Percentiles rank a stretch among this genome's conserved stretches.
These are phyloP conservation scores for Ceratocystis variospora DNA, from an alignment of 2,329 filamentous ascomycete species.

Conservation along the genomic window DNA sequence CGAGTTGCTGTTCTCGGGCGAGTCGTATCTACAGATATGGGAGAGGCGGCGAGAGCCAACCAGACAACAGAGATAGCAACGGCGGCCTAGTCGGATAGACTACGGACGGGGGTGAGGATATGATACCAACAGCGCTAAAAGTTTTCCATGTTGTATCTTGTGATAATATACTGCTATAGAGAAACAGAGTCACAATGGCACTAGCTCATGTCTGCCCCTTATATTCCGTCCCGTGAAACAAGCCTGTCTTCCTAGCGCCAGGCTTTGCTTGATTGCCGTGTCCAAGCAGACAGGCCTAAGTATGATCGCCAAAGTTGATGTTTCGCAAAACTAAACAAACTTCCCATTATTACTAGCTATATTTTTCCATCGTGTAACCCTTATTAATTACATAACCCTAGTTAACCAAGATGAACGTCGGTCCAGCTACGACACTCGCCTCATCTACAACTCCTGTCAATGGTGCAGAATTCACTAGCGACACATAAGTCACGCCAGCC, in stretches of 20 bases:
- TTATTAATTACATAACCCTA: constrained; percentile 24
- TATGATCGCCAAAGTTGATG: not conserved
- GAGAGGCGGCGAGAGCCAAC: constrained; percentile 53
- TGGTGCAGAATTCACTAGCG: constrained; percentile 43
- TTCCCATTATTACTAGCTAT: not conserved
- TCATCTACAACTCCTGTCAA: constrained; percentile 41
- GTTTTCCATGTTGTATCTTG: not conserved
- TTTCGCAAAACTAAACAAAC: not conserved
- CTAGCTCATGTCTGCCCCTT: not conserved
- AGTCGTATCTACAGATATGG: constrained; percentile 95
- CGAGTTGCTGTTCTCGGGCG: constrained; percentile 81
- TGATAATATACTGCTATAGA: not conserved
- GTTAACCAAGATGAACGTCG: constrained; percentile 43
- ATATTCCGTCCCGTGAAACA: not conserved
- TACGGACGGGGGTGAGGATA: not conserved
- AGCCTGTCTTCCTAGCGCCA: not conserved
- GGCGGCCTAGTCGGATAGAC: not conserved
- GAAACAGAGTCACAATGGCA: not conserved
- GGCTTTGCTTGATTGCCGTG: not conserved
- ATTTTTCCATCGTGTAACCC: not conserved
- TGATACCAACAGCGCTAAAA: not conserved
- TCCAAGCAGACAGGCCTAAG: not conserved
- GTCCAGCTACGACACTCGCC: constrained; percentile 52
- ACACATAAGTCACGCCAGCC: constrained; percentile 52
- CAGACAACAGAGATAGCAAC: not conserved